A percentile compares a stretch with the other conserved stretches of the same genome.
phyloP scores from a whole-genome alignment of 2,329 filamentous ascomycete species.

The Alternaria longipes region DNA sequence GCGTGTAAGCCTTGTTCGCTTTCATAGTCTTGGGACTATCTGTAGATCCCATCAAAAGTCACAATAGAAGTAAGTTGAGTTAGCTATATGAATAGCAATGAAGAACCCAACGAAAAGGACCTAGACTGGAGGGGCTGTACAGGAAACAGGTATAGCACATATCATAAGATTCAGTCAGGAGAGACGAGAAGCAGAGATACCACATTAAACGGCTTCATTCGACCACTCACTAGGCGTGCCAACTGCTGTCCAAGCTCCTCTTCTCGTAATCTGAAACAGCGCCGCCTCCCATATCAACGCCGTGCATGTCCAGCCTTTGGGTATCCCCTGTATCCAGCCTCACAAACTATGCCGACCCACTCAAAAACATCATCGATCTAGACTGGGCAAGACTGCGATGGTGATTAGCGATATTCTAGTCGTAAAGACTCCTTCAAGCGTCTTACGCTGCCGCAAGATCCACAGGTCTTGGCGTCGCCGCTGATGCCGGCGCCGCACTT shows the following conservation, averaged over 20 bases:
- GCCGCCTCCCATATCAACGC: not conserved
- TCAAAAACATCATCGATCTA: conserved; percentile 12
- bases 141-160: not conserved
- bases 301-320: not conserved
- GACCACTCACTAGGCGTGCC: not conserved
- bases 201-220: not conserved
- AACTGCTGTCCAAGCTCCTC: not conserved
- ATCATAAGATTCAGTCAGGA: not conserved
- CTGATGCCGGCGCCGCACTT: conserved; percentile 50
- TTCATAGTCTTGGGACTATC: too few species aligned
- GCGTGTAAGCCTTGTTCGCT: too few species aligned
- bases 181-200: not conserved
- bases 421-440: too few species aligned
- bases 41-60: too few species aligned
- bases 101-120: too few species aligned
- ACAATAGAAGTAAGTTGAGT: too few species aligned
- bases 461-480: conserved; percentile 48
- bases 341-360: conserved; percentile 6
- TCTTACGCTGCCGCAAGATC: conserved; percentile 50
- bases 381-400: conserved; percentile 34
- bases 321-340: not conserved
- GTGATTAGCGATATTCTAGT: not conserved
- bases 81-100: too few species aligned
- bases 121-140: too few species aligned
- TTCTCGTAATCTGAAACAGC: not conserved